Evolutionary conservation across 257 asterid genomes (phyloP).

Genomic region (Capsicum pubescens): DNA sequence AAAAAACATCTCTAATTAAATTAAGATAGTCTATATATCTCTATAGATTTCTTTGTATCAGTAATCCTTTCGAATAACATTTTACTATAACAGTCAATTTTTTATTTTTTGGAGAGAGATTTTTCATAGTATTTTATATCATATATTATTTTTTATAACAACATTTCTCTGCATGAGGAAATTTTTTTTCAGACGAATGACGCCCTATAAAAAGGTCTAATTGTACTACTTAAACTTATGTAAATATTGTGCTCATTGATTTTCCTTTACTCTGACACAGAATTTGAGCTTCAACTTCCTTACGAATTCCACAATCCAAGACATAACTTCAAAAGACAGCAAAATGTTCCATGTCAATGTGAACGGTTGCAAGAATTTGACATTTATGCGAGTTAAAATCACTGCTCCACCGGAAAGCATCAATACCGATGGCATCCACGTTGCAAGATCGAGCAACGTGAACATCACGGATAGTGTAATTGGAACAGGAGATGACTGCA

Average conservation of each 20-base stretch:
- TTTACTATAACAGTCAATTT: too few relatives aligned
- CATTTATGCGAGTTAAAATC: slow-evolving; percentile 32
- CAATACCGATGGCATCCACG: slow-evolving; percentile 57
- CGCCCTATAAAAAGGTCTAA: too few relatives aligned
- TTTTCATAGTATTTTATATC: too few relatives aligned
- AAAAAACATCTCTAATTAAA: too few relatives aligned
- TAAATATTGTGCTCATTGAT: not conserved
- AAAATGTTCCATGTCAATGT: slow-evolving; percentile 50
- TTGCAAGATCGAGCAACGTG: slow-evolving; percentile 37
- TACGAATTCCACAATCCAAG: slow-evolving; percentile 35
- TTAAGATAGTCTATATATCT: too few relatives aligned
- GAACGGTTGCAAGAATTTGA: slow-evolving; percentile 40
- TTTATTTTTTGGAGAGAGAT: too few relatives aligned
- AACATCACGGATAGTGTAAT: slow-evolving; percentile 35
- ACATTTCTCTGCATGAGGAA: too few relatives aligned
- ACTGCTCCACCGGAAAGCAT: slow-evolving; percentile 45
- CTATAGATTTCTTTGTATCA: too few relatives aligned
- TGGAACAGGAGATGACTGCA: slow-evolving; percentile 52
- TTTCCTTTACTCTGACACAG: slow-evolving; percentile 21
- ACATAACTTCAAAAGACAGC: slow-evolving; percentile 39
- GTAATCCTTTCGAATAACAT: too few relatives aligned
- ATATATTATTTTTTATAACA: not conserved
- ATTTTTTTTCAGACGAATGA: not conserved
- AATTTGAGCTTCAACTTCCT: slow-evolving; percentile 41
- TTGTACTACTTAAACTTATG: not conserved